These are phyloP conservation scores for Verticillium nonalfalfae DNA, from an alignment of 2,329 filamentous ascomycete genomes.

Conservation along the genomic window DNA sequence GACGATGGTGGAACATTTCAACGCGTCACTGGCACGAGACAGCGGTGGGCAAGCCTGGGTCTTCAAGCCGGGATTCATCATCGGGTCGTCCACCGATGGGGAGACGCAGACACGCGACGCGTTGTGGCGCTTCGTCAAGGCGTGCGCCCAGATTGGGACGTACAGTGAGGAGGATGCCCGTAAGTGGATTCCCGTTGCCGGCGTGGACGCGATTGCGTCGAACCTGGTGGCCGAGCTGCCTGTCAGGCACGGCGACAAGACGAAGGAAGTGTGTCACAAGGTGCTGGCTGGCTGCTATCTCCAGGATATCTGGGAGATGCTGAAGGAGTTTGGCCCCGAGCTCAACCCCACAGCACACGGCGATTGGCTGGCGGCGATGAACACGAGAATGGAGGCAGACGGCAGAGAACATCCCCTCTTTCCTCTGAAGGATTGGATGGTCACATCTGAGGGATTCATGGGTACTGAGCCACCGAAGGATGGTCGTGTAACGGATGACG, in stretches of 20 bases:
- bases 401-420: background rate
- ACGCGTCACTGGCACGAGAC: background rate
- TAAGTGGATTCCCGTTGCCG: conserved; percentile 12
- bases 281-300: conserved; percentile 9
- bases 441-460: background rate
- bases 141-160: conserved; percentile 5
- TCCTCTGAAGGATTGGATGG: background rate
- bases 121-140: conserved; percentile 12
- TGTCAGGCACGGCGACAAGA: conserved; percentile 1
- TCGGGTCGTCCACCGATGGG: conserved; percentile 11
- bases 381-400: background rate
- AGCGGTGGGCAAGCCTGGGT: conserved; percentile 4
- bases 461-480: background rate
- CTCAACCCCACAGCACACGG: background rate
- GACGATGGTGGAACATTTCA: conserved; percentile 3
- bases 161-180: conserved; percentile 7
- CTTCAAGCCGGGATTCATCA: conserved; percentile 16
- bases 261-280: background rate
- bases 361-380: background rate
- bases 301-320: conserved; percentile 13
- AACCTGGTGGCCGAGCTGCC: conserved; percentile 9
- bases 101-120: conserved; percentile 17
- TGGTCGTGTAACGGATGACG: background rate
- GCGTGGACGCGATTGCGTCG: background rate
- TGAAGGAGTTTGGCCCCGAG: conserved; percentile 1